These are phyloP conservation scores for Heliosperma pusillum DNA, from an alignment of 148 eudicot genomes.

Conservation along the genomic window DNA sequence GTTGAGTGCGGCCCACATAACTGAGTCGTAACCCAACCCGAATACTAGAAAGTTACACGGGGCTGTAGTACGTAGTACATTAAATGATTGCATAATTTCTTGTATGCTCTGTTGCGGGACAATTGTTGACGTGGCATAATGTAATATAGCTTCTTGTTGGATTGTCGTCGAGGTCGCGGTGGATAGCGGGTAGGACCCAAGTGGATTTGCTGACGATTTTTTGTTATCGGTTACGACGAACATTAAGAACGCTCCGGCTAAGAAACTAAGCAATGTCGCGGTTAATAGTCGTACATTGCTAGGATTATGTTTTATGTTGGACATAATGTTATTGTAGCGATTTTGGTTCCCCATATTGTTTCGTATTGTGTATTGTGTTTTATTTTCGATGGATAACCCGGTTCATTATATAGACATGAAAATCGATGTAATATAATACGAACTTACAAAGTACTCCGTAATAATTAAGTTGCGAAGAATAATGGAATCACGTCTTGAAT, in stretches of 20 bases:
- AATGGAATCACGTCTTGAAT: slow-evolving; percentile 3
- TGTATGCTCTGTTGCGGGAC: slow-evolving; percentile 35
- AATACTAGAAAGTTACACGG: slow-evolving; percentile 45
- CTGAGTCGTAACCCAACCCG: slow-evolving; percentile 46
- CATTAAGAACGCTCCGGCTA: slow-evolving; percentile 20
- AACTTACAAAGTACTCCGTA: too few species aligned
- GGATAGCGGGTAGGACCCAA: neutral
- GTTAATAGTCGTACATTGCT: slow-evolving; percentile 8
- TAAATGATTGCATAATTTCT: slow-evolving; percentile 34
- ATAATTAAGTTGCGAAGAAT: neutral
- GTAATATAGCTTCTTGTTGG: slow-evolving; percentile 35
- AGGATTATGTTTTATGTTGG: neutral
- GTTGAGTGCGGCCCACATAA: slow-evolving; percentile 49
- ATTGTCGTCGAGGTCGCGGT: slow-evolving; percentile 2
- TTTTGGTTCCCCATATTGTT: neutral
- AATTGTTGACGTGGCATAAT: slow-evolving; percentile 41
- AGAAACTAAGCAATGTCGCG: slow-evolving; percentile 11
- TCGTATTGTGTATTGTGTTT: neutral
- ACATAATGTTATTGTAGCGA: neutral
- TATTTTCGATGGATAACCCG: neutral
- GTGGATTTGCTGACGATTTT: neutral
- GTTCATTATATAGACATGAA: neutral
- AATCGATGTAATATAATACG: too few species aligned
- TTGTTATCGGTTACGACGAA: slow-evolving; percentile 11
- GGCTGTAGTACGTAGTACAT: slow-evolving; percentile 16